A percentile compares a stretch with the other conserved stretches of the same genome.
Conservation (phyloP, 1,284 basidiomycete species). For the Earliella scabrosa region DNA sequence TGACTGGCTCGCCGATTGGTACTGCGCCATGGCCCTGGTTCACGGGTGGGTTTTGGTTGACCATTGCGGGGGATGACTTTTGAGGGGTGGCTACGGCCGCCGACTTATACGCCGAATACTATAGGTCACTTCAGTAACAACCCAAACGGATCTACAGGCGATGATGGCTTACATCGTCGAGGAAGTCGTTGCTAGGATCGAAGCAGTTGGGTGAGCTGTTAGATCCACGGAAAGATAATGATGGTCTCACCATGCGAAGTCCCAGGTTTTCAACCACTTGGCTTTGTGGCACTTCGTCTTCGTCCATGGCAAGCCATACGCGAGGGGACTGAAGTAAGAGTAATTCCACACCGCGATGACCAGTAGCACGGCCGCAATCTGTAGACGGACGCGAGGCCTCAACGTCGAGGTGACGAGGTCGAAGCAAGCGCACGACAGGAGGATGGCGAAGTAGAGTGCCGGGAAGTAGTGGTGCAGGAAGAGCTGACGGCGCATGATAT, state of each 20-base stretch:
- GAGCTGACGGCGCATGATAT: constrained; percentile 93
- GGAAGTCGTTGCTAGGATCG: constrained; percentile 60
- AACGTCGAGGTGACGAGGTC: constrained; percentile 85
- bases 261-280: constrained; percentile 92
- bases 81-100: constrained; percentile 43
- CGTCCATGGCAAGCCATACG: constrained; percentile 92
- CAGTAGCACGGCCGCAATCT: constrained; percentile 77
- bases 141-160: not conserved
- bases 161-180: constrained; percentile 53
- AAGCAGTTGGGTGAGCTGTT: not conserved
- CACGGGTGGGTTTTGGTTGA: constrained; percentile 14
- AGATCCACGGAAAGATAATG: not conserved
- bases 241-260: constrained; percentile 85
- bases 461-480: constrained; percentile 98
- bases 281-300: constrained; percentile 76
- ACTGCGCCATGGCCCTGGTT: constrained; percentile 44
- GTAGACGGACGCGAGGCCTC: constrained; percentile 76
- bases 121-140: not conserved
- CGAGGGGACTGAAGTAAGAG: constrained; percentile 80
- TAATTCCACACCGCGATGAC: constrained; percentile 82
- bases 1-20: constrained; percentile 45
- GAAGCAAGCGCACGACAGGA: constrained; percentile 81
- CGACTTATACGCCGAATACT: constrained; percentile 60
- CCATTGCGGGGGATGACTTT: constrained; percentile 42
- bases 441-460: constrained; percentile 92